Percentiles rank a stretch among this genome's conserved stretches.
phyloP scores from a whole-genome alignment of 306 rosid species.

The Luffa aegyptiaca region DNA sequence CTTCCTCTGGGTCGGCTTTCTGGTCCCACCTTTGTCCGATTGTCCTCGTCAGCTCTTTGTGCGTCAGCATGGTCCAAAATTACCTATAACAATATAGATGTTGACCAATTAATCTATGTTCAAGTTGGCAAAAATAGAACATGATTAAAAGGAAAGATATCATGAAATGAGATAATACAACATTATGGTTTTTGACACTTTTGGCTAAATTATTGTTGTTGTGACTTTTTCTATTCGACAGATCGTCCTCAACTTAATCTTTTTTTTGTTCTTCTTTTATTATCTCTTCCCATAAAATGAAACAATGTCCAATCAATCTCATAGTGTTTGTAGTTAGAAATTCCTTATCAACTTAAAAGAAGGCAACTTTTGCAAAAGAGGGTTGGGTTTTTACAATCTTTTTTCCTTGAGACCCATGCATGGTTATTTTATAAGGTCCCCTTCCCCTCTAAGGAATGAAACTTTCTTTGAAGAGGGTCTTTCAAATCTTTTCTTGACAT shows the following conservation, averaged over 20 bases:
- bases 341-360: neutral
- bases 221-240: neutral
- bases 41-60: too few relatives aligned
- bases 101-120: too few relatives aligned
- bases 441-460: neutral
- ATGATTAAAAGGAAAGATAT: too few relatives aligned
- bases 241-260: neutral
- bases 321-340: neutral
- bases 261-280: neutral
- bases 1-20: too few relatives aligned
- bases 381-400: neutral
- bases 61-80: too few relatives aligned
- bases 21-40: too few relatives aligned
- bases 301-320: neutral
- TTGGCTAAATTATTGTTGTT: neutral
- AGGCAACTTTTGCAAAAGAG: neutral
- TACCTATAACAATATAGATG: too few relatives aligned
- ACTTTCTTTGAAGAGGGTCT: constrained; percentile 1
- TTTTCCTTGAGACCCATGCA: neutral
- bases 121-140: too few relatives aligned
- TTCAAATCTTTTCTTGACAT: neutral
- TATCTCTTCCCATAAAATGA: neutral
- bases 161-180: too few relatives aligned
- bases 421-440: neutral
- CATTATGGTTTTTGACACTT: neutral